Evolutionary conservation across 1,139 yeast species (phyloP), one percentile per base, ranked within the genome.

Genomic region (Suhomyces kunorum): DNA sequence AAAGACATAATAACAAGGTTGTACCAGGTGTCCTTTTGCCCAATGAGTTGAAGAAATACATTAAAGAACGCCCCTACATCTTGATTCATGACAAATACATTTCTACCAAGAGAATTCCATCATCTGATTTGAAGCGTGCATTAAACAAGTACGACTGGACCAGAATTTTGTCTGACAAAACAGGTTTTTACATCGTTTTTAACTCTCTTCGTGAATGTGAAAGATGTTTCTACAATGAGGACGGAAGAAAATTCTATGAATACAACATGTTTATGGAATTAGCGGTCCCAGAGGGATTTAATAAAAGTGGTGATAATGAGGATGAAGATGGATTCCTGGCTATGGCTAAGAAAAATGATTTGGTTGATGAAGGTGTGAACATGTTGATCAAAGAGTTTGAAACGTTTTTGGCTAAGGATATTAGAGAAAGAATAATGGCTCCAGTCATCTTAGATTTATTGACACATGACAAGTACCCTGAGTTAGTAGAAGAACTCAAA

Each of bases 171-270:
- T 71, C 79, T 4, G 90, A 84, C 48, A 64, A 66, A 26, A 59
- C 74, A 4, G 96, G 96, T 0, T 82, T 83, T 49, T 88, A 76
- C 54, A 68, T 87, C 32, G 81, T 86, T 1, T 88, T 88, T 60
- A 80, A 80, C 51, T 70, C 80, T 24, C 59, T 79, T 16, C 64
- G 67, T 28, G 88, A 85, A 45, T 87, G 94, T 29, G 77, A 77
- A 46, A 64, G 74, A 32, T 87, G 95, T 51, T 82, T 78, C 54
- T 71, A 74, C 28, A 70, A 73, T 25, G 88, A 84, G 60, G 87
- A 87, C 53, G 89, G 87, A 1, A 65, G 74, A 16, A 62, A 63
- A 17, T 69, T 81, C 29, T 68, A 64, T 37, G 78, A 72, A 32
- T 80, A 66, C 48, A 67, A 69, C 32, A 56, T 81, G 62, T 70